Conservation (phyloP, 1,284 basidiomycete genomes). For the Clitocybe nebularis region DNA sequence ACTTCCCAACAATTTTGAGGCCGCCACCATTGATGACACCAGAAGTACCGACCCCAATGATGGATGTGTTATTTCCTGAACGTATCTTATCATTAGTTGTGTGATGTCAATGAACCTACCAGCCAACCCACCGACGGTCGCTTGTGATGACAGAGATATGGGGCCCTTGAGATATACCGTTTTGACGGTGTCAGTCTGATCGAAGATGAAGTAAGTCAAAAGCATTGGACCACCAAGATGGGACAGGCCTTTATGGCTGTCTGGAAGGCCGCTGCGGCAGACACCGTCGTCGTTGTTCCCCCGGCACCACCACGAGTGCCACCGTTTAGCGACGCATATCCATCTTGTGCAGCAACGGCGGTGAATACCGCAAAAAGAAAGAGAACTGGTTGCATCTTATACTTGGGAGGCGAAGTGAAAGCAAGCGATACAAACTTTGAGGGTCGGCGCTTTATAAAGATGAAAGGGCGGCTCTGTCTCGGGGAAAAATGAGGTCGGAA, state of each 20-base stretch:
- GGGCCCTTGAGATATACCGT: slow-evolving; percentile 20
- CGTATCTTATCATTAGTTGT: background rate
- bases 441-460: background rate
- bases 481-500: slow-evolving; percentile 6
- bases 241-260: slow-evolving; percentile 19
- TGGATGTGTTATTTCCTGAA: slow-evolving; percentile 19
- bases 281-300: slow-evolving; percentile 21
- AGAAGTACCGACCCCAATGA: slow-evolving; percentile 20
- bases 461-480: slow-evolving; percentile 9
- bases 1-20: slow-evolving; percentile 18
- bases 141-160: slow-evolving; percentile 18
- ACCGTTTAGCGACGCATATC: slow-evolving; percentile 20
- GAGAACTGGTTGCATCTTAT: background rate
- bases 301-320: slow-evolving; percentile 21
- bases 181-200: slow-evolving; percentile 19
- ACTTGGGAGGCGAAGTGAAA: background rate
- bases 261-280: slow-evolving; percentile 18
- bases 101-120: background rate
- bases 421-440: background rate
- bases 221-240: too few species aligned
- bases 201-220: too few species aligned
- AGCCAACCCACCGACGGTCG: slow-evolving; percentile 9
- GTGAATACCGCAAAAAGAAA: slow-evolving; percentile 2
- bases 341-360: slow-evolving; percentile 16
- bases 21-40: slow-evolving; percentile 22